Conservation (phyloP, 192 early-diverging fungal genomes). For the Linnemannia exigua region DNA sequence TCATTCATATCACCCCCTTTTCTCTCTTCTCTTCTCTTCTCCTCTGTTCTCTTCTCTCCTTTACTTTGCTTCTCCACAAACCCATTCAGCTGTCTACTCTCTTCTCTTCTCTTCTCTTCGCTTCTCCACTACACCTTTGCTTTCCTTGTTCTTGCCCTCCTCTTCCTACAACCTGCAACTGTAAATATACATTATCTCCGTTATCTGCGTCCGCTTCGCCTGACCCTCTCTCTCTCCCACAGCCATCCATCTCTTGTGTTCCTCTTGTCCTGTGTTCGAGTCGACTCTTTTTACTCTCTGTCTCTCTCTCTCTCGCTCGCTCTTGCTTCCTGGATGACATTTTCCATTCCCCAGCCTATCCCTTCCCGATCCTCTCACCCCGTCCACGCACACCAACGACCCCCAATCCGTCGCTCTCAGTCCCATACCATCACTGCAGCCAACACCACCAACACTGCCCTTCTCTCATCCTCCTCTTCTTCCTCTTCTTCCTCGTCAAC, state of each 20-base stretch:
- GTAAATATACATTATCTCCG: slow-evolving; percentile 1
- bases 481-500: slow-evolving; percentile 1
- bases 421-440: slow-evolving; percentile 18
- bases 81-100: neutral
- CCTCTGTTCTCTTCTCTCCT: too few species aligned
- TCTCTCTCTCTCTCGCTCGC: neutral
- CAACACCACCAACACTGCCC: neutral
- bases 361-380: slow-evolving; percentile 55
- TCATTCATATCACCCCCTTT: neutral
- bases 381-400: slow-evolving; percentile 47
- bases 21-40: neutral
- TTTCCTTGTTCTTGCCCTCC: neutral
- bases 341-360: slow-evolving; percentile 55
- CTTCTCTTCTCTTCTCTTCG: neutral
- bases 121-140: neutral
- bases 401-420: slow-evolving; percentile 43
- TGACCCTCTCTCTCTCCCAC: neutral
- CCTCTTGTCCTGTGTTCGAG: neutral
- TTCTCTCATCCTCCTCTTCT: neutral
- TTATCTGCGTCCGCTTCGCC: slow-evolving; percentile 9
- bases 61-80: slow-evolving; percentile 10
- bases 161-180: neutral
- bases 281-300: neutral
- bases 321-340: slow-evolving; percentile 38
- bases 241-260: neutral